Conservation (phyloP, 2,329 filamentous ascomycete genomes). For the Venturiaceae sp. region DNA sequence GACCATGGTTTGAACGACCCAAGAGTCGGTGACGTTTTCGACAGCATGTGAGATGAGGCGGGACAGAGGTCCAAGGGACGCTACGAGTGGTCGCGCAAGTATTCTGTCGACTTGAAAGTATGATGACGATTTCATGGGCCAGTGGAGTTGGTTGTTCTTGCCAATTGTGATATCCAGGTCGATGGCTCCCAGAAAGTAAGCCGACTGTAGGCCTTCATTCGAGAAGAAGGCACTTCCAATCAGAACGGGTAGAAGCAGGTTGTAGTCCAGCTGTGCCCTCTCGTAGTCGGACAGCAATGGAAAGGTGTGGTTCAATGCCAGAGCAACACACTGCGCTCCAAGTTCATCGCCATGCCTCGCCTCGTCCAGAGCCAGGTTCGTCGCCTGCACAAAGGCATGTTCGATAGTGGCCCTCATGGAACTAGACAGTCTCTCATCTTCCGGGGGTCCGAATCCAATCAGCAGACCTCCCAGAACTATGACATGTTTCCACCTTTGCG, state of each 20-base stretch:
- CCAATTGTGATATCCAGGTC: slow-evolving; percentile 55
- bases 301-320: slow-evolving; percentile 71
- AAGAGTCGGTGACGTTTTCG: slow-evolving; percentile 43
- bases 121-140: slow-evolving; percentile 53
- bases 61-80: slow-evolving; percentile 58
- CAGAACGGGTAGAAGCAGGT: slow-evolving; percentile 58
- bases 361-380: slow-evolving; percentile 62
- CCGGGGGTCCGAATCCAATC: slow-evolving; percentile 61
- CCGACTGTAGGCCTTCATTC: slow-evolving; percentile 64
- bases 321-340: slow-evolving; percentile 42
- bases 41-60: slow-evolving; percentile 55
- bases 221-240: slow-evolving; percentile 59
- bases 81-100: slow-evolving; percentile 50
- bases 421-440: slow-evolving; percentile 49
- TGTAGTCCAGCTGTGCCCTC: slow-evolving; percentile 52
- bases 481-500: slow-evolving; percentile 69
- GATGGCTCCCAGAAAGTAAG: slow-evolving; percentile 63
- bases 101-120: slow-evolving; percentile 50
- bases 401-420: slow-evolving; percentile 58
- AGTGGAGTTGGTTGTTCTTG: slow-evolving; percentile 47
- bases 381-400: slow-evolving; percentile 61
- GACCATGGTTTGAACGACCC: slow-evolving; percentile 41
- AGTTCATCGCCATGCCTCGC: slow-evolving; percentile 41
- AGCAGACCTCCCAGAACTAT: slow-evolving; percentile 72
- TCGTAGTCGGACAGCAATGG: slow-evolving; percentile 56